These are phyloP conservation scores for Rhododendron henanense DNA, from an alignment of 148 eudicot species.

Conservation along the genomic window DNA sequence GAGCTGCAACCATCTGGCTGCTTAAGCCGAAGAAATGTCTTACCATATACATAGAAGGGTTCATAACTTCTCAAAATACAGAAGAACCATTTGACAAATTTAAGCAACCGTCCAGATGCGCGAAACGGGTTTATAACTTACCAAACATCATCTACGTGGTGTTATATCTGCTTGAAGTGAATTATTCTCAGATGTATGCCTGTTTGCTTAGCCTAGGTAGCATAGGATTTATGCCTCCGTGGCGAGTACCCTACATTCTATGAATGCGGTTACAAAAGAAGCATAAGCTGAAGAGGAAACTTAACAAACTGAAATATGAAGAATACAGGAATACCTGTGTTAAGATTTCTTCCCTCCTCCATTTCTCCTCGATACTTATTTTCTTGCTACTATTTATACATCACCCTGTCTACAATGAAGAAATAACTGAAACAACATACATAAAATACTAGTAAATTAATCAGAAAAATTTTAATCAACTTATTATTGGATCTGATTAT, in stretches of 20 bases:
- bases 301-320: not conserved
- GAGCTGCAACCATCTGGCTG: not conserved
- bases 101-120: not conserved
- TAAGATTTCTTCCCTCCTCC: not conserved
- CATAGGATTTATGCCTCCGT: not conserved
- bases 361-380: not conserved
- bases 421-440: not conserved
- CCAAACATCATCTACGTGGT: not conserved
- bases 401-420: not conserved
- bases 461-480: not conserved
- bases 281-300: not conserved
- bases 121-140: not conserved
- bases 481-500: not conserved
- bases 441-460: not conserved
- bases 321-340: not conserved
- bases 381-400: too few relatives aligned
- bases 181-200: not conserved
- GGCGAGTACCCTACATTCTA: not conserved
- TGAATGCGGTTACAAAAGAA: not conserved
- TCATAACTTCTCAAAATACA: not conserved
- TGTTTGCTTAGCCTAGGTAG: not conserved
- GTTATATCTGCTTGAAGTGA: not conserved
- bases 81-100: not conserved
- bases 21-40: not conserved
- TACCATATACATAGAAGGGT: not conserved